Base-by-base conservation (phyloP, 225 moss, liverwort and hornwort genomes). In the Sphagnum tenellum region DNA sequence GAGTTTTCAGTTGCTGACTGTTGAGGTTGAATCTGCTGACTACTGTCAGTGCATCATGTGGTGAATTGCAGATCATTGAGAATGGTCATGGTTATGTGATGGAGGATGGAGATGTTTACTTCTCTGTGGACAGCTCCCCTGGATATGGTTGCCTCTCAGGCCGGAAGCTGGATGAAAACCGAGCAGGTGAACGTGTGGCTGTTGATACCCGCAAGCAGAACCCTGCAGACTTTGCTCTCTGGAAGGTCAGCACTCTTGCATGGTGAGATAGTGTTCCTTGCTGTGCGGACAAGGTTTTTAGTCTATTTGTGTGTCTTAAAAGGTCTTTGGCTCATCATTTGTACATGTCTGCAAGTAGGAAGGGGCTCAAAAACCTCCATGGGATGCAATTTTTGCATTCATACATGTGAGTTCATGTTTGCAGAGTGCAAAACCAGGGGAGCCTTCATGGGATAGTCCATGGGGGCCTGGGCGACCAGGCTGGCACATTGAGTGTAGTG, bases 401-500 rank as follows among this genome's bases (percentile, higher is more conserved):
- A 56, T 57, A 47, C 57, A n/a, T 67, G 67, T 58, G 14, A 47
- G 7, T 55, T 67, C 44, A 71, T 57, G 52, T 46, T 49, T 63
- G 61, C 92, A 98, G 98, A 98, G 93, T 82, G 87, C 93, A 53
- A 98, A 98, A 75, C 83, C 87, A 72, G 93, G 89, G 68, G 98
- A 98, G 59, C 90, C 92, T 77, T 88, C 87, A 58, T 98, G 93
- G 93, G 83, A 85, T 56, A 98, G 98, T 79, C 98, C 98, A 13
- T 98, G 98, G 98, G 98, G 98, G 74, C 79, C 75, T 68, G 98
- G 98, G 60, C 85, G 98, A 70, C 98, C 98, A 2, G 98, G 98
- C 47, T 98, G 98, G 98, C 98, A 98, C 73, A 98, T 98, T 59
- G 93, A 98, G 76, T 93, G 98, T 73, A 90, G 90, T 79, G 98